Conservation (phyloP, 2,329 filamentous ascomycete genomes). For the Helicocarpus griseus region DNA sequence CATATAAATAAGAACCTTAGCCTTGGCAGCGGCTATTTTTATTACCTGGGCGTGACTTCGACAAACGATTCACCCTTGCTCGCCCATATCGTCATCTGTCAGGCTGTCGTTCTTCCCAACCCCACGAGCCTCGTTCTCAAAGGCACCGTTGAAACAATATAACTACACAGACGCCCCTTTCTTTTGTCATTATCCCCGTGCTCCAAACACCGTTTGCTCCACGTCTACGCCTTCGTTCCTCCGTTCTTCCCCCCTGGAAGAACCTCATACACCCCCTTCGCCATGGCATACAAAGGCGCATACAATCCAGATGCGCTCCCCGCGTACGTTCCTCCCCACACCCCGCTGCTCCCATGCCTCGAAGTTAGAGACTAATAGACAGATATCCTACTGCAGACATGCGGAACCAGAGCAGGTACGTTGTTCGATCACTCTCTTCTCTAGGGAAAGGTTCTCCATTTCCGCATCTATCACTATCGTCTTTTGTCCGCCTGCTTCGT, state of each 20-base stretch:
- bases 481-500: not conserved
- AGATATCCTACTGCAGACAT: slow-evolving; percentile 42
- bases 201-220: no score
- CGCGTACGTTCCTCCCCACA: slow-evolving; percentile 51
- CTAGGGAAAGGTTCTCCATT: not conserved
- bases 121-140: not conserved
- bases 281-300: slow-evolving; percentile 87
- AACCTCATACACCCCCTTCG: not conserved
- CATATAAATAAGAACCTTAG: not conserved
- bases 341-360: slow-evolving; percentile 1
- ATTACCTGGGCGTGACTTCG: not conserved
- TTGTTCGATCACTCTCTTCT: slow-evolving; percentile 1
- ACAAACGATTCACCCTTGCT: not conserved
- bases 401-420: slow-evolving; percentile 64
- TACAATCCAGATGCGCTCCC: slow-evolving; percentile 94
- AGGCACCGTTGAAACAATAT: not conserved
- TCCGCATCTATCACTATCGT: not conserved
- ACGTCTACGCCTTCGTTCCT: not conserved
- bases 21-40: not conserved
- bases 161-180: not conserved
- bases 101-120: not conserved
- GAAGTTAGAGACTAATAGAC: not conserved
- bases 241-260: not conserved
- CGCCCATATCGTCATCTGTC: not conserved
- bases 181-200: not conserved